Evolutionary conservation across 2,329 filamentous ascomycete species (phyloP).

Genomic region (Cladosporium sp.): DNA sequence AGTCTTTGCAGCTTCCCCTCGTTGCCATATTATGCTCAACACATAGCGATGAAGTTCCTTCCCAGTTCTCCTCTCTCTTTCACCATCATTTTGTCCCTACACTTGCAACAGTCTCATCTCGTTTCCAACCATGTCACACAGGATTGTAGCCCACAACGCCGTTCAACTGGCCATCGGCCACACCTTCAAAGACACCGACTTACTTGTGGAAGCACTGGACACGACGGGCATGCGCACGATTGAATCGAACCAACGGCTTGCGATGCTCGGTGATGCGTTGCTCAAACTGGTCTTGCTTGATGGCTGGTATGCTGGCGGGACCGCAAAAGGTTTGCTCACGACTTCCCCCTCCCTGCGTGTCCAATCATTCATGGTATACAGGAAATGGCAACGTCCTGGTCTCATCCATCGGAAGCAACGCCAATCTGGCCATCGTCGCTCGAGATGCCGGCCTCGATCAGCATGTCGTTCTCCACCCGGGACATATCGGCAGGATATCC

Average conservation of each 20-base stretch:
- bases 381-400: constrained; percentile 8
- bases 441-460: not conserved
- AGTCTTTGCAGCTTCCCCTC: no score
- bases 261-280: constrained; percentile 25
- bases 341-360: no score
- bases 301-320: not conserved
- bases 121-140: not conserved
- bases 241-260: constrained; percentile 26
- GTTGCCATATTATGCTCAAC: no score
- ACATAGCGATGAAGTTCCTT: no score
- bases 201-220: constrained; percentile 22
- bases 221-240: constrained; percentile 16
- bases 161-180: not conserved
- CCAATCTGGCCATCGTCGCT: constrained; percentile 13
- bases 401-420: constrained; percentile 10
- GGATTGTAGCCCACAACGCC: not conserved
- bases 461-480: not conserved
- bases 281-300: not conserved
- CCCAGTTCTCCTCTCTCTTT: no score
- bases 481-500: not conserved
- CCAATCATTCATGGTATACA: not conserved
- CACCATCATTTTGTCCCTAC: no score
- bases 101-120: no score
- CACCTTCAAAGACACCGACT: not conserved
- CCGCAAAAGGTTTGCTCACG: not conserved